A percentile compares a stretch with the other conserved stretches of the same genome.
Conservation (phyloP, 176 grass and related monocot genomes). For the Zizania latifolia region DNA sequence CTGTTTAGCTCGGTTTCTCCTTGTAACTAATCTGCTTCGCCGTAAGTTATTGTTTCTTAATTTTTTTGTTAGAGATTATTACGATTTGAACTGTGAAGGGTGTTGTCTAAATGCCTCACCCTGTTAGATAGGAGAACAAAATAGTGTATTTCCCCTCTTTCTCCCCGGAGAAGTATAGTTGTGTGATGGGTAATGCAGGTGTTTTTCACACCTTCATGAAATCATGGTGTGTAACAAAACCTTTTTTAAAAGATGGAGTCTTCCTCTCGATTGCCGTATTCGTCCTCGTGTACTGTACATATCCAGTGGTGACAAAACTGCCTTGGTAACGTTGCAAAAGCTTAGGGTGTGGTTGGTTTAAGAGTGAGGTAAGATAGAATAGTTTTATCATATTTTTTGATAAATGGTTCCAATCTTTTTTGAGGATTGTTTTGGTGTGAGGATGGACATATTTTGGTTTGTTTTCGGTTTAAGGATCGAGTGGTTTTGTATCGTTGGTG, state of each 20-base stretch:
- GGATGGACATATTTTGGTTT: no score
- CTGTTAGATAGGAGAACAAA: constrained; percentile 32
- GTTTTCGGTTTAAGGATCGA: no score
- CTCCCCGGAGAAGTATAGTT: not conserved
- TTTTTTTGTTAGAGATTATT: not conserved
- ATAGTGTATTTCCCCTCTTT: not conserved
- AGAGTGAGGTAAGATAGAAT: no score
- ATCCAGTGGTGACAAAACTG: no score
- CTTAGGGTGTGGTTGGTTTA: no score
- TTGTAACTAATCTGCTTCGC: constrained; percentile 26
- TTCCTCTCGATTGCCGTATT: no score
- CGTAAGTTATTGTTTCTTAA: not conserved
- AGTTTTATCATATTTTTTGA: no score
- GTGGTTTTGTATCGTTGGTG: no score
- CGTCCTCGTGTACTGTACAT: constrained; percentile 31
- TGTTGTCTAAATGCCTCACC: constrained; percentile 4
- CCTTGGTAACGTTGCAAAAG: not conserved
- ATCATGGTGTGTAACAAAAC: constrained; percentile 5
- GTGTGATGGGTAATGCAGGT: not conserved
- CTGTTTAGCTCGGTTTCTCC: not conserved
- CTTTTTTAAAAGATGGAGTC: no score
- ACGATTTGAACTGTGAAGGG: constrained; percentile 21
- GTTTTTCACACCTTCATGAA: not conserved
- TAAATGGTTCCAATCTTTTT: no score
- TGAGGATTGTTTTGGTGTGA: no score